A percentile compares a stretch with the other conserved stretches of the same genome.
Conservation (phyloP, 129 eudicot genomes). For the Gnaphalium uliginosum region DNA sequence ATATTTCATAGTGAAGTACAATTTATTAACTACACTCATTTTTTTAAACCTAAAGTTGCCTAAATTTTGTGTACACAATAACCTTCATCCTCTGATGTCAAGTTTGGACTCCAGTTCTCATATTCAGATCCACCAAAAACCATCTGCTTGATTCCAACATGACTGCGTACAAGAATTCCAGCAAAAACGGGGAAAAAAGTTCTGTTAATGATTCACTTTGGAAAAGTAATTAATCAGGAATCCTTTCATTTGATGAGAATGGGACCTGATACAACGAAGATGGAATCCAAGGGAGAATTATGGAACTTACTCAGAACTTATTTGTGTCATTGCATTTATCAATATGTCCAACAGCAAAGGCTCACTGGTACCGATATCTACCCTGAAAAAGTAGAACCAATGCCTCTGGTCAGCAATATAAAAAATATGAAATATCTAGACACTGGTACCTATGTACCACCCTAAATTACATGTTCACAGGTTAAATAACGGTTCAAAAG, state of each 20-base stretch:
- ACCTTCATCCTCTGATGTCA: slow-evolving; percentile 76
- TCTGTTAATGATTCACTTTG: background rate
- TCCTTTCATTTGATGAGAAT: background rate
- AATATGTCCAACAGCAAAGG: slow-evolving; percentile 76
- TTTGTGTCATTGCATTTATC: slow-evolving; percentile 79
- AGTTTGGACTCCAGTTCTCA: slow-evolving; percentile 77
- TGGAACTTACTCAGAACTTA: slow-evolving; percentile 87
- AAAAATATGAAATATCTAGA: background rate
- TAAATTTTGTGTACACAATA: slow-evolving; percentile 71
- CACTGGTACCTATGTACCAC: background rate
- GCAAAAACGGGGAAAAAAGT: background rate
- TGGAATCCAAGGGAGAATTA: background rate
- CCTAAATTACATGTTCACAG: background rate
- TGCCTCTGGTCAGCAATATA: background rate
- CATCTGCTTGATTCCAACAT: slow-evolving; percentile 83
- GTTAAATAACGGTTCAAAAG: background rate
- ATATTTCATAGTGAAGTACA: background rate
- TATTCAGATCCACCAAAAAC: slow-evolving; percentile 85
- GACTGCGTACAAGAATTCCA: slow-evolving; percentile 42
- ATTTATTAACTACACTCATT: slow-evolving; percentile 9
- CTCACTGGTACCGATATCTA: slow-evolving; percentile 91
- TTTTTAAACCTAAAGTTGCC: slow-evolving; percentile 13
- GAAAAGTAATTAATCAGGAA: background rate
- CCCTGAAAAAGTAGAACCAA: slow-evolving; percentile 53
- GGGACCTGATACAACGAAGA: background rate